Conservation (phyloP, 2,329 filamentous ascomycete species). For the Berkeleyomyces rouxiae region DNA sequence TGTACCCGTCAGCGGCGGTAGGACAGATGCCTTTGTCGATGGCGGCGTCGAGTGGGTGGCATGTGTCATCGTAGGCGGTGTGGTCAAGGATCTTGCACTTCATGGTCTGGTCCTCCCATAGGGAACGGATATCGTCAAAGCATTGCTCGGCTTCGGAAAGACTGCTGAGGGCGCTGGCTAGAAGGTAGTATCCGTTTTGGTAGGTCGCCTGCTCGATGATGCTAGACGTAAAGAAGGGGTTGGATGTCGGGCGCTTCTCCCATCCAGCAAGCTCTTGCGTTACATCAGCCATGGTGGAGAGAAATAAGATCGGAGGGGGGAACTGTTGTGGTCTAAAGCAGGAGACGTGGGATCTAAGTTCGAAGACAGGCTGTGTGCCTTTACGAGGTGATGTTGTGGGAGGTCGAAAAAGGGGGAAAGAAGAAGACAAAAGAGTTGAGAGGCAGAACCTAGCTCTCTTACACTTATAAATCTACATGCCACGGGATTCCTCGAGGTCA, state of each 20-base stretch:
- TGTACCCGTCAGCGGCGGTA: neutral
- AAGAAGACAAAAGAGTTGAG: neutral
- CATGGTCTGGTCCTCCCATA: neutral
- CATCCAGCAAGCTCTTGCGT: neutral
- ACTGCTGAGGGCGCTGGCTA: neutral
- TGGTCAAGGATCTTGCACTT: neutral
- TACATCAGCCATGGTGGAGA: neutral
- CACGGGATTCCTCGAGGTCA: no score
- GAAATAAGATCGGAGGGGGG: neutral
- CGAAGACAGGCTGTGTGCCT: neutral
- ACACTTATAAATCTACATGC: no score
- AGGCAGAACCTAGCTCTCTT: neutral
- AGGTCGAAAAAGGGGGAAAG: neutral
- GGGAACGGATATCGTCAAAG: neutral
- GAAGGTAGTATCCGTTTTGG: neutral
- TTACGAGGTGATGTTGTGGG: neutral
- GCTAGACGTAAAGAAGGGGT: neutral
- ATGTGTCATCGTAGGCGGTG: neutral
- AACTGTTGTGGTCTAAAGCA: neutral
- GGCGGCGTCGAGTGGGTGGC: slow-evolving; percentile 1
- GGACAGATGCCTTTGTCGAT: neutral
- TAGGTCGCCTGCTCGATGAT: neutral
- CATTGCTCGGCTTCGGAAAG: neutral
- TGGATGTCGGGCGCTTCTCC: neutral
- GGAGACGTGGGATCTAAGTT: neutral